These are phyloP conservation scores for Spencermartinsiella ligniputridi DNA, from an alignment of 1,139 yeast species.

Conservation along the genomic window DNA sequence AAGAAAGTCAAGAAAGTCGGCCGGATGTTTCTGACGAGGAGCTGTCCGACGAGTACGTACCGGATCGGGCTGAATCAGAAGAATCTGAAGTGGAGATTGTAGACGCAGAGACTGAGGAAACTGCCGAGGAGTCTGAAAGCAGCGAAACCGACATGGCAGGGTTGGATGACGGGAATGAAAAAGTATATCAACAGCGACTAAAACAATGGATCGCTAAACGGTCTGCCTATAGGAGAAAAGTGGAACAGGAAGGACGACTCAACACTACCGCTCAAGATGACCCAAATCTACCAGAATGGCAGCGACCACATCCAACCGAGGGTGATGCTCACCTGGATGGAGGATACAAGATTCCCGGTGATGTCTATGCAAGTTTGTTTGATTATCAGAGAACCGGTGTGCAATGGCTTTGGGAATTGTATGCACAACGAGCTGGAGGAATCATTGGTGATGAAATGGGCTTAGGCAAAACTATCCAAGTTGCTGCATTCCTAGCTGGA, in stretches of 20 bases:
- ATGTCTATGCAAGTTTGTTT: conserved; percentile 77
- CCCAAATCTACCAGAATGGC: conserved; percentile 52
- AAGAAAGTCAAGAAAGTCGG: neutral
- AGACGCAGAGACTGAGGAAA: conserved; percentile 11
- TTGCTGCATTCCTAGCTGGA: conserved; percentile 86
- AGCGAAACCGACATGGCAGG: conserved; percentile 34
- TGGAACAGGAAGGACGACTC: conserved; percentile 3
- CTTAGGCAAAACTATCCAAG: conserved; percentile 88
- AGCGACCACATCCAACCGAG: conserved; percentile 68
- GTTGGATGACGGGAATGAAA: conserved; percentile 78
- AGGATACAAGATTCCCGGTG: conserved; percentile 79
- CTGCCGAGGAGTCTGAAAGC: conserved; percentile 20
- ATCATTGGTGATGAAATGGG: conserved; percentile 99
- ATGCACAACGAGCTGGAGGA: conserved; percentile 86
- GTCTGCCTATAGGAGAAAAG: conserved; percentile 24
- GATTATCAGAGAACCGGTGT: conserved; percentile 92
- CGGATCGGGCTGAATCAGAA: conserved; percentile 22
- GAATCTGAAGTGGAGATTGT: conserved; percentile 25
- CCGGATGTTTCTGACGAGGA: conserved; percentile 9
- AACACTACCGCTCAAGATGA: conserved; percentile 22
- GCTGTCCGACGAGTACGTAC: conserved; percentile 25
- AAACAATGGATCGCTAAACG: conserved; percentile 50
- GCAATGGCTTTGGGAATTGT: conserved; percentile 70
- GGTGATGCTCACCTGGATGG: conserved; percentile 72
- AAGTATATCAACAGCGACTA: conserved; percentile 54